Evolutionary conservation across 768 basidiomycete species (phyloP), one percentile per base, ranked within the genome.

Genomic region (Austroboletus eburneus): DNA sequence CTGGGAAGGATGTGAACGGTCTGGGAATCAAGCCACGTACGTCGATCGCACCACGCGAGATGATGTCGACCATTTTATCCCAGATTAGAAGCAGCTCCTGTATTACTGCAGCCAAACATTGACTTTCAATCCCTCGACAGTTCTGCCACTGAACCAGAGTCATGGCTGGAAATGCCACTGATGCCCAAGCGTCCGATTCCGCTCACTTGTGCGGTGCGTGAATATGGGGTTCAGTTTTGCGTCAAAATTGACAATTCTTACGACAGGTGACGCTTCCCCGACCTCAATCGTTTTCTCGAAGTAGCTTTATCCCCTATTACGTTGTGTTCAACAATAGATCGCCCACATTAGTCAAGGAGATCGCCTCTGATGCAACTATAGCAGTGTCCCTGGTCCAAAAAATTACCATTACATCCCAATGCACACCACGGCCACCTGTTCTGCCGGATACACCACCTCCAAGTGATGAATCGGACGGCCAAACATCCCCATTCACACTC

Each of bases 241-340:
- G 27, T 21, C 33, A 43, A 30, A 22, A 22, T 48, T 45, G 35
- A 47, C 38, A 32, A 41, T 43, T 23, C 21, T 30, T 25, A 29
- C 46, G 27, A 43, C 23, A 59, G 85, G 71, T 85, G 18, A 84
- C 85, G 43, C 65, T 87, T 24, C 85, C 85, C 18, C 75, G 74
- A 21, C 73, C 77, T 14, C 70, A 78, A 12, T 75, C 75, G 4
- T 86, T 85, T 66, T 72, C 78, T 54, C 83, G 85, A 23, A 62
- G 73, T 21, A 73, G 73, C 16, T 75, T 74, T n/a, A 76, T 88
- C 50, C 78, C 85, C 12, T 87, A 80, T 57, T 87, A 80, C 56
- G 82, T 85, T 42, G 81, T 87, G 23, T 87, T 87, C 78, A 9
- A 86, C 86, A 24, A 77, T 16, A 71, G 79, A 33, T 82, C 79